Evolutionary conservation across 2,329 filamentous ascomycete genomes (phyloP), one percentile per base, ranked within the genome.

Genomic region (Claviceps africana): DNA sequence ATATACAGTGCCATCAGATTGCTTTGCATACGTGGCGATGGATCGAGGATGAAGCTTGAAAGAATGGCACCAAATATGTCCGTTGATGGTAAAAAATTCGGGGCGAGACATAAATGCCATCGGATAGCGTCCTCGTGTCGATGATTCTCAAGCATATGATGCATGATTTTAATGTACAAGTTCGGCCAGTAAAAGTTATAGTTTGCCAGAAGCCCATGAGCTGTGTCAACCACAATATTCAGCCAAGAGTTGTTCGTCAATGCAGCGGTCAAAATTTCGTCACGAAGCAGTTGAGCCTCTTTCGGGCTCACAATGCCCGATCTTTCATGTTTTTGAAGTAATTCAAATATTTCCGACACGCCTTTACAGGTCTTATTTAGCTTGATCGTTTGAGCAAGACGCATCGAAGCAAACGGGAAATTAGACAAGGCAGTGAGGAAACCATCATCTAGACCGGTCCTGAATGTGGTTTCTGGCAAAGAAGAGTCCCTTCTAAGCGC

Each of bases 91-190:
- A 67, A 67, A 55, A 77, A 76, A 11, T 62, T 65, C 4, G 70
- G 64, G 33, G 63, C 65, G 21, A 80, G 60, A 5, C 65, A 68
- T 4, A 72, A 40, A 56, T 79, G 75, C 76, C 77, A 79, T 30
- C 64, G 63, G 45, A 75, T 52, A 8, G 67, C 71, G 46, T 66
- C 60, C 1, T 64, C 61, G 49, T 67, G 69, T 44, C 70, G 62
- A 30, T 61, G 64, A 28, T 65, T 66, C 1, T 60, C 62, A 5
- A 80, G 63, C 47, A 72, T 71, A 55, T 66, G 64, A 21, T 68
- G 62, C 19, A 81, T 58, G 13, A 73, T 58, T n/a, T 65, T 72
- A n/a, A 63, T 61, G 56, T 80, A 79, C 2, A 79, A 60, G 13
- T 68, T 60, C 1, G 77, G 76, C 77, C 76, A 80, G 42, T 61